Evolutionary conservation across 495 filamentous ascomycete species (phyloP).

Genomic region (Cercophora scortea): DNA sequence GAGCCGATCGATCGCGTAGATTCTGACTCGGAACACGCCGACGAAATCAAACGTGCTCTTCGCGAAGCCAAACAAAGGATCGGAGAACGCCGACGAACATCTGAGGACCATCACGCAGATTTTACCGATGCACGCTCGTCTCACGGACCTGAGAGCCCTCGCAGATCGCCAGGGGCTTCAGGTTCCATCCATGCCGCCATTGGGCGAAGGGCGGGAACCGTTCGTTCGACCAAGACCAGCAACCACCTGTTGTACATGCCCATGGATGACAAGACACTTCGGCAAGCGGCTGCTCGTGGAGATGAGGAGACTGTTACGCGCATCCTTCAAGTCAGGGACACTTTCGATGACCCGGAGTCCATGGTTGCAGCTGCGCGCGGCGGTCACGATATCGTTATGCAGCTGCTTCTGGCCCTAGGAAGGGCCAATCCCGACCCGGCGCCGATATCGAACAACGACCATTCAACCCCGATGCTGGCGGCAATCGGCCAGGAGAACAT

Average conservation of each 20-base stretch:
- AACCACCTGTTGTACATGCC: conserved; percentile 49
- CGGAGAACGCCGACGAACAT: conserved; percentile 47
- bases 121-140: conserved; percentile 54
- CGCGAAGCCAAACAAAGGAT: conserved; percentile 44
- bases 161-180: conserved; percentile 48
- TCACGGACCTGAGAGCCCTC: conserved; percentile 61
- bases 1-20: conserved; percentile 79
- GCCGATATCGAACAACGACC: conserved; percentile 45
- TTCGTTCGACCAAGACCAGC: conserved; percentile 46
- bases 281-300: conserved; percentile 72
- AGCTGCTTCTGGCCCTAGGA: conserved; percentile 76
- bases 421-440: conserved; percentile 71
- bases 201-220: conserved; percentile 34
- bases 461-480: conserved; percentile 86
- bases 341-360: conserved; percentile 66
- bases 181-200: conserved; percentile 21
- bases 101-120: conserved; percentile 53
- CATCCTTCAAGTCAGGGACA: conserved; percentile 68
- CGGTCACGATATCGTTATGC: conserved; percentile 79
- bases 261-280: conserved; percentile 60
- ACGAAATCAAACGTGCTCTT: conserved; percentile 49
- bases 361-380: conserved; percentile 88
- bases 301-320: conserved; percentile 72
- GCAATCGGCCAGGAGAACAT: conserved; percentile 88
- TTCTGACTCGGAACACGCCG: conserved; percentile 53